phyloP scores from a whole-genome alignment of 2,329 filamentous ascomycete species.

The Beauveria sp. region DNA sequence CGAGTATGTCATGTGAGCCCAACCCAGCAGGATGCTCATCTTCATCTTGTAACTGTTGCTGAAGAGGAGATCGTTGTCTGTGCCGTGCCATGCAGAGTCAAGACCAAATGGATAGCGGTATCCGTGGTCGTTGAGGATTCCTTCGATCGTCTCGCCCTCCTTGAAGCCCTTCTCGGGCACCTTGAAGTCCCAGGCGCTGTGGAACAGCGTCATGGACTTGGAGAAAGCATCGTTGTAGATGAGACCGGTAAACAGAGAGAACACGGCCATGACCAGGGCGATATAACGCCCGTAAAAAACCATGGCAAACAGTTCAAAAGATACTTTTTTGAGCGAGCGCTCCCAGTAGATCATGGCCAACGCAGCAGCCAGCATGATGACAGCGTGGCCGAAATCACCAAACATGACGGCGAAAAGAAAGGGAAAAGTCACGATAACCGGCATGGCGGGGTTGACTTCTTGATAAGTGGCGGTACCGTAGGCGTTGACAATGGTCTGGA shows the following conservation, averaged over 20 bases:
- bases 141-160: constrained; percentile 55
- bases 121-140: constrained; percentile 54
- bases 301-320: constrained; percentile 93
- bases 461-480: constrained; percentile 97
- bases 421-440: constrained; percentile 96
- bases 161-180: constrained; percentile 57
- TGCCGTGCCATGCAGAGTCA: constrained; percentile 93
- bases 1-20: constrained; percentile 98
- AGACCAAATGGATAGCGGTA: constrained; percentile 94
- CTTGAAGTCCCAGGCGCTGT: constrained; percentile 79
- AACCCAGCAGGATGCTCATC: constrained; percentile 94
- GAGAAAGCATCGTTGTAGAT: constrained; percentile 99
- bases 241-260: constrained; percentile 93
- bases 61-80: constrained; percentile 91
- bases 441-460: constrained; percentile 92
- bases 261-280: constrained; percentile 94
- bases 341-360: constrained; percentile 96
- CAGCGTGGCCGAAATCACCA: constrained; percentile 89
- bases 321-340: constrained; percentile 83
- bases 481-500: constrained; percentile 98
- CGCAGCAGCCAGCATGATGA: constrained; percentile 79
- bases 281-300: constrained; percentile 98
- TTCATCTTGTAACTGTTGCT: constrained; percentile 99
- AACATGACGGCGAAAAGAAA: constrained; percentile 99
- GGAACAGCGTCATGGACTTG: constrained; percentile 80